Evolutionary conservation across 2,329 filamentous ascomycete species (phyloP).

Genomic region (Aureobasidium sp.): DNA sequence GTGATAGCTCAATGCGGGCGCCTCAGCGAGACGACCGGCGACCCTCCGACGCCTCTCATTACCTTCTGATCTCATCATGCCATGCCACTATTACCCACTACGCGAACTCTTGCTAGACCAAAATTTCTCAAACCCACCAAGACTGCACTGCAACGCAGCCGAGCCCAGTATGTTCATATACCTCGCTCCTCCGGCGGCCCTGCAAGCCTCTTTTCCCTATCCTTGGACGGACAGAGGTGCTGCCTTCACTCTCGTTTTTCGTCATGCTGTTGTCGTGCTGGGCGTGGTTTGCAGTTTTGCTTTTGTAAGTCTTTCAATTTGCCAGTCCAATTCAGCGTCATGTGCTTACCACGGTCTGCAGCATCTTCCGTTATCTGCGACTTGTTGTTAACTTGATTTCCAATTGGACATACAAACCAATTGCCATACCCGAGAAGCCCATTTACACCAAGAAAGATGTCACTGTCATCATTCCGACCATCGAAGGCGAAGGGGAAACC

Average conservation of each 20-base stretch:
- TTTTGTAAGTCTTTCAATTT: conserved; percentile 18
- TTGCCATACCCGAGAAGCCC: conserved; percentile 75
- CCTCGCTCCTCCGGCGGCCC: neutral
- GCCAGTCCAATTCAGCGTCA: neutral
- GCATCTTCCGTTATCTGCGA: conserved; percentile 81
- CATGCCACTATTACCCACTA: conserved; percentile 17
- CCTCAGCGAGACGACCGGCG: conserved; percentile 14
- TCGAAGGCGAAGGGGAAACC: conserved; percentile 80
- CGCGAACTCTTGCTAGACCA: conserved; percentile 15
- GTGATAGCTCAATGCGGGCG: conserved; percentile 15
- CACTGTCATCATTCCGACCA: conserved; percentile 88
- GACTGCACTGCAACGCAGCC: conserved; percentile 10
- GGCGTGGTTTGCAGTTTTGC: conserved; percentile 17
- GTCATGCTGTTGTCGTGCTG: conserved; percentile 19
- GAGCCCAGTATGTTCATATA: conserved; percentile 14
- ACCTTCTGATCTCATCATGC: conserved; percentile 18
- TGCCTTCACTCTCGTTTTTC: conserved; percentile 18
- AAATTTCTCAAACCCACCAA: conserved; percentile 5
- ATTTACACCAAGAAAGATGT: conserved; percentile 74
- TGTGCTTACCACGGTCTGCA: conserved; percentile 32
- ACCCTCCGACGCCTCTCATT: conserved; percentile 14
- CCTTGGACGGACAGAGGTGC: neutral
- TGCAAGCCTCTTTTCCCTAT: conserved; percentile 9
- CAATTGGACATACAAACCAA: conserved; percentile 81
- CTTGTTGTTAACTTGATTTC: conserved; percentile 77